phyloP scores from a whole-genome alignment of 2,329 filamentous ascomycete genomes.

The Bipolaris oryzae region DNA sequence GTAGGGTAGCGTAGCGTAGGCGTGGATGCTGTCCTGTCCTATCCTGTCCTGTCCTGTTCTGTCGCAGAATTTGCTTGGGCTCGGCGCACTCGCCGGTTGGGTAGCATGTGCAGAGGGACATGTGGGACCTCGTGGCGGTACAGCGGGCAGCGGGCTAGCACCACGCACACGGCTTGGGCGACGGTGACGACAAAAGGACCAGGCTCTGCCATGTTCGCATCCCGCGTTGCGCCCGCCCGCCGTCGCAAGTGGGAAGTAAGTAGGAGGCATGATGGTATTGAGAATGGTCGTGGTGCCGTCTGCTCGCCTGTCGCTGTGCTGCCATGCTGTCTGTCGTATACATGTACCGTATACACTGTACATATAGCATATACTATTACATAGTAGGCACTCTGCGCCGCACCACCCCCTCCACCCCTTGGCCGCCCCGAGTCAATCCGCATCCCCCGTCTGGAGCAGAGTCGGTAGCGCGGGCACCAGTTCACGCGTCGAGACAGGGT shows the following conservation, averaged over 20 bases:
- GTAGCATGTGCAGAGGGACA: slow-evolving; percentile 21
- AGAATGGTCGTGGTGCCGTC: no score
- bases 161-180: slow-evolving; percentile 22
- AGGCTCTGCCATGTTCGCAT: slow-evolving; percentile 9
- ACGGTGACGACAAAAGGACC: slow-evolving; percentile 20
- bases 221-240: slow-evolving; percentile 9
- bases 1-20: not conserved
- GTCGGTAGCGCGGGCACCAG: slow-evolving; percentile 25
- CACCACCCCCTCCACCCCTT: not conserved
- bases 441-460: slow-evolving; percentile 7
- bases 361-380: not conserved
- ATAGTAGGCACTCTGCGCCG: not conserved
- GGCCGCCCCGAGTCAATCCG: slow-evolving; percentile 9
- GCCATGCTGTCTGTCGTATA: not conserved
- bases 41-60: not conserved
- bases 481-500: slow-evolving; percentile 31
- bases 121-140: slow-evolving; percentile 36
- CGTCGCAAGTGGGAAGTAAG: not conserved
- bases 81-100: slow-evolving; percentile 33
- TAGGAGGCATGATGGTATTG: no score
- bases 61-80: slow-evolving; percentile 13
- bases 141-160: slow-evolving; percentile 27
- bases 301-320: no score
- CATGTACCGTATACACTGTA: not conserved
- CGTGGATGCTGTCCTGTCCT: not conserved